Percentiles rank a stretch among this genome's conserved stretches.
Conservation (phyloP, 2,329 filamentous ascomycete genomes). For the Xylaria sp. region DNA sequence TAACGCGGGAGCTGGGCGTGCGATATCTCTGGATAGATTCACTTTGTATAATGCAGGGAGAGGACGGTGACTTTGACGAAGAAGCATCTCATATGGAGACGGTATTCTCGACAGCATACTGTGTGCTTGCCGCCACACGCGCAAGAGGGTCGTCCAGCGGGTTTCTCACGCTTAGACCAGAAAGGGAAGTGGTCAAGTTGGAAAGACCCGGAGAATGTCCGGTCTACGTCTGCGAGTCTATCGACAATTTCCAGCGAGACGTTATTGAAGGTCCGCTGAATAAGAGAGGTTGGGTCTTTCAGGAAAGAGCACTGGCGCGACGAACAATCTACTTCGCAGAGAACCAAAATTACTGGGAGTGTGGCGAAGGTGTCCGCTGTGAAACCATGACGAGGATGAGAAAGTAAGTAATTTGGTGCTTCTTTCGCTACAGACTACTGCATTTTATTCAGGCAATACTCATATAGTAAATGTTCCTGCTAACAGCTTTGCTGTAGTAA, state of each 20-base stretch:
- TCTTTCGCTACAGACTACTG: background rate
- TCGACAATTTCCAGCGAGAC: constrained; percentile 52
- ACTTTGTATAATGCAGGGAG: constrained; percentile 38
- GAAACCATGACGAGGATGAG: constrained; percentile 50
- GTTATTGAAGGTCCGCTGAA: constrained; percentile 50
- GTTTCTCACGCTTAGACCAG: constrained; percentile 39
- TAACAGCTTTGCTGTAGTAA: constrained; percentile 33
- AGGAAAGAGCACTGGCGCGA: constrained; percentile 53
- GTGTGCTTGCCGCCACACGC: constrained; percentile 43
- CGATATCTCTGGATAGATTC: constrained; percentile 41
- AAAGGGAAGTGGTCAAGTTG: constrained; percentile 23
- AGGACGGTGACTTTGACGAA: constrained; percentile 38
- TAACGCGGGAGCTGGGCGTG: constrained; percentile 28
- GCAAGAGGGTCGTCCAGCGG: constrained; percentile 35
- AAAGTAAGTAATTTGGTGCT: constrained; percentile 47
- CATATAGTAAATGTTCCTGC: background rate
- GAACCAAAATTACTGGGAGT: constrained; percentile 54
- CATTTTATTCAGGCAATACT: background rate
- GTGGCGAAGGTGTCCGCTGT: constrained; percentile 51
- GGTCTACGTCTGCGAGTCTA: constrained; percentile 46
- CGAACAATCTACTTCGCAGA: constrained; percentile 54
- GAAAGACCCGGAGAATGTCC: constrained; percentile 8
- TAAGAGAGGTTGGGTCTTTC: constrained; percentile 54
- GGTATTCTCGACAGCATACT: constrained; percentile 46
- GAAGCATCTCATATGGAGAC: constrained; percentile 46